phyloP scores from a whole-genome alignment of 2,329 filamentous ascomycete species.

The Aspergillus hiratsukae region DNA sequence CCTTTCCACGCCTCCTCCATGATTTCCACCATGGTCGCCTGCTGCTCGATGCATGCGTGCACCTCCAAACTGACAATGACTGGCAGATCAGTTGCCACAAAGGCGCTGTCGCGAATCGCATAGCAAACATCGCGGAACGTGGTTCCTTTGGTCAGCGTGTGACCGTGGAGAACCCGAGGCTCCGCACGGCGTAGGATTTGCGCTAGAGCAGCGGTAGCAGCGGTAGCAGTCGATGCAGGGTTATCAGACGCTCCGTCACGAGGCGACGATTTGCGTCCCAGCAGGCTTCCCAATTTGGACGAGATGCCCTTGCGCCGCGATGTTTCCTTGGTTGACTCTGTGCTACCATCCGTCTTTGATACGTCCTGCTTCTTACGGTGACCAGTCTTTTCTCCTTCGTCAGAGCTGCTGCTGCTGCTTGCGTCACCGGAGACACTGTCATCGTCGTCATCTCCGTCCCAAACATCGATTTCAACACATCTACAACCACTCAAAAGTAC shows the following conservation, averaged over 20 bases:
- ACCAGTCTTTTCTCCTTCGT: conserved; percentile 12
- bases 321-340: conserved; percentile 1
- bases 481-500: conserved; percentile 73
- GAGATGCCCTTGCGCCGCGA: conserved; percentile 15
- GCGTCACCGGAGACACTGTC: conserved; percentile 24
- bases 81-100: conserved; percentile 69
- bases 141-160: conserved; percentile 80
- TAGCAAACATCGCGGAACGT: conserved; percentile 82
- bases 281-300: conserved; percentile 19
- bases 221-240: background rate
- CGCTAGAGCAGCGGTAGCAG: conserved; percentile 1
- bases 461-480: conserved; percentile 93
- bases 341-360: conserved; percentile 9
- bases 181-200: conserved; percentile 47
- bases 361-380: conserved; percentile 19
- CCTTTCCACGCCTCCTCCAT: conserved; percentile 85
- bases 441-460: conserved; percentile 63
- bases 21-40: conserved; percentile 87
- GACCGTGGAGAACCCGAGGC: conserved; percentile 79
- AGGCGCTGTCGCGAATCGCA: conserved; percentile 73
- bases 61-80: conserved; percentile 92
- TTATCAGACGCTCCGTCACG: background rate
- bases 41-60: conserved; percentile 75
- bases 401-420: conserved; percentile 31
- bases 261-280: conserved; percentile 16